These are phyloP conservation scores for Hypoxylon intermedium DNA, from an alignment of 495 filamentous ascomycete species.

Conservation along the genomic window DNA sequence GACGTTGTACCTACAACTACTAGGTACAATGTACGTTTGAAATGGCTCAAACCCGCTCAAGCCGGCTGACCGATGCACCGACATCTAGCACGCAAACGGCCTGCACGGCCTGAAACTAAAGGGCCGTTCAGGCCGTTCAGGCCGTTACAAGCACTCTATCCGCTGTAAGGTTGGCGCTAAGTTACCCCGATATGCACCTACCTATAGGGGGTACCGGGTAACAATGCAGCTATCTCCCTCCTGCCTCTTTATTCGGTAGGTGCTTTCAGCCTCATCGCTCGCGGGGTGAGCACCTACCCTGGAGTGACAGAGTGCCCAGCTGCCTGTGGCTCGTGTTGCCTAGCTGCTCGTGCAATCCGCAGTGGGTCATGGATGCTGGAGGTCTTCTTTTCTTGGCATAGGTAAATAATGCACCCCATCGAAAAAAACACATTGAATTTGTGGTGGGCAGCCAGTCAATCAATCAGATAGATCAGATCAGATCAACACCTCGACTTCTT, in stretches of 20 bases:
- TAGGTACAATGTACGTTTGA: conserved; percentile 11
- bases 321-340: too few relatives aligned
- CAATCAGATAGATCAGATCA: conserved; percentile 17
- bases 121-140: neutral
- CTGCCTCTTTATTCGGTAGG: conserved; percentile 22
- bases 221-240: too few relatives aligned
- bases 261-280: too few relatives aligned
- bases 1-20: too few relatives aligned
- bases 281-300: too few relatives aligned
- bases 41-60: conserved; percentile 38
- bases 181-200: too few relatives aligned
- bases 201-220: too few relatives aligned
- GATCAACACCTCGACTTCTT: conserved; percentile 14
- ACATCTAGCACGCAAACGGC: conserved; percentile 1
- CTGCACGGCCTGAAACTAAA: too few relatives aligned
- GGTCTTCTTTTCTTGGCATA: neutral
- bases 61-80: conserved; percentile 19
- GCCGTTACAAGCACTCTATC: conserved; percentile 4
- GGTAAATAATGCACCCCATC: conserved; percentile 23
- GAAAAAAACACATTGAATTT: conserved; percentile 23
- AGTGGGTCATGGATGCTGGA: too few relatives aligned
- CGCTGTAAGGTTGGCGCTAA: conserved; percentile 31
- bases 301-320: too few relatives aligned
- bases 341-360: too few relatives aligned
- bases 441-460: conserved; percentile 25